phyloP scores from a whole-genome alignment of 805 yeast species.

The Candida boleticola region DNA sequence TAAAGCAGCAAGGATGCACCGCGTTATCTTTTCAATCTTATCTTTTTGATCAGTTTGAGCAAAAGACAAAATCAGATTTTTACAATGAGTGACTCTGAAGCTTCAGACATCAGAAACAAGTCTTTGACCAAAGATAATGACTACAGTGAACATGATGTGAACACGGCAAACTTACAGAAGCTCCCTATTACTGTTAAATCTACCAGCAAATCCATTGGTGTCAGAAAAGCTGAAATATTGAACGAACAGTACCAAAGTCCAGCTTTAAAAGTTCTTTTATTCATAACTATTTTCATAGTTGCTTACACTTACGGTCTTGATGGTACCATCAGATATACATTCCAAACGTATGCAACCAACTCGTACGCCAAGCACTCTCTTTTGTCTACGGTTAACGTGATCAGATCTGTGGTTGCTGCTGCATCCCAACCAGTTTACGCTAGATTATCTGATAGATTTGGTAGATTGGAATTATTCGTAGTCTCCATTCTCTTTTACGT shows the following conservation, averaged over 20 bases:
- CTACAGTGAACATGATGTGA: not conserved
- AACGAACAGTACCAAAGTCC: constrained; percentile 44
- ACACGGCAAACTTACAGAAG: not conserved
- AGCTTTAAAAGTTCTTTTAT: constrained; percentile 39
- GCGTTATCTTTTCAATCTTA: not conserved
- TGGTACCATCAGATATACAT: constrained; percentile 42
- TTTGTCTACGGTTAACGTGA: constrained; percentile 25
- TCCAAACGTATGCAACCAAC: constrained; percentile 22
- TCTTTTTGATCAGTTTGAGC: constrained; percentile 1
- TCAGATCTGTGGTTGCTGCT: constrained; percentile 26
- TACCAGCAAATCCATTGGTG: constrained; percentile 44
- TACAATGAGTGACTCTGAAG: constrained; percentile 3
- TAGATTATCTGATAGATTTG: constrained; percentile 25
- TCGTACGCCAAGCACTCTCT: constrained; percentile 22
- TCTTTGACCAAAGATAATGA: not conserved
- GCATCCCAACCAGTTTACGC: constrained; percentile 30
- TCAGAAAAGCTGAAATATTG: constrained; percentile 54
- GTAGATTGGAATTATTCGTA: constrained; percentile 25
- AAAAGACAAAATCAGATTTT: not conserved
- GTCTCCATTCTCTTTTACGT: constrained; percentile 22
- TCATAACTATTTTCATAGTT: constrained; percentile 49
- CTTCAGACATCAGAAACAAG: not conserved
- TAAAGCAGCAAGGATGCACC: not conserved
- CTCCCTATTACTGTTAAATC: constrained; percentile 1
- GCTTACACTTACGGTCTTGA: constrained; percentile 64